These are phyloP conservation scores for Backusella parvicylindrica DNA, from an alignment of 192 early-diverging fungal genomes.

Conservation along the genomic window DNA sequence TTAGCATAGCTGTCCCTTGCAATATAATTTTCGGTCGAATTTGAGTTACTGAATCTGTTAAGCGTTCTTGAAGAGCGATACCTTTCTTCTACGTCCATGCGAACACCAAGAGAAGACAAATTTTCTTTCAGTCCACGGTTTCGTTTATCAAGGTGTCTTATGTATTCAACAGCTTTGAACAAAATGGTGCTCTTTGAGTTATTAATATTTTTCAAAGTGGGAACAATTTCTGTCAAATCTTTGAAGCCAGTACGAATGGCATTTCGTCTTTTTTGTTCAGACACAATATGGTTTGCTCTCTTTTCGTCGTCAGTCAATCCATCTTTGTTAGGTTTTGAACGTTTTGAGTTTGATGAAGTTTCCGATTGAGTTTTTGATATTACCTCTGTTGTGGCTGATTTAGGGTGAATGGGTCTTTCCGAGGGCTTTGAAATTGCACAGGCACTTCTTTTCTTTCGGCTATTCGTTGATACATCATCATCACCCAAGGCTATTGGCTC, in stretches of 20 bases:
- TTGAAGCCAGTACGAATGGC: slow-evolving; percentile 83
- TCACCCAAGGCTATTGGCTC: background rate
- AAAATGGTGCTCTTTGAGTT: slow-evolving; percentile 69
- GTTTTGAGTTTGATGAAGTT: background rate
- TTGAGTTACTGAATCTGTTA: background rate
- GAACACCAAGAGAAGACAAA: slow-evolving; percentile 7
- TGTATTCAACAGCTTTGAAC: slow-evolving; percentile 66
- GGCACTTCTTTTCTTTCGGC: background rate
- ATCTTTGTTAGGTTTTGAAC: slow-evolving; percentile 35
- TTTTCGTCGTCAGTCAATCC: slow-evolving; percentile 71
- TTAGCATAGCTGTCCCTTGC: background rate
- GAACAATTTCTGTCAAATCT: slow-evolving; percentile 85
- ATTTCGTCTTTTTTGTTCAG: slow-evolving; percentile 72
- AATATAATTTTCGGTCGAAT: background rate
- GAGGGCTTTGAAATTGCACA: background rate
- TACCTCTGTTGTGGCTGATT: background rate
- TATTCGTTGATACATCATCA: background rate
- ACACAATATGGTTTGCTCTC: slow-evolving; percentile 67
- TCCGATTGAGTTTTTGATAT: background rate
- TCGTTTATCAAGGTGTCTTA: slow-evolving; percentile 53
- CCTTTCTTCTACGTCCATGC: slow-evolving; percentile 6
- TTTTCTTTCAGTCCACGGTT: slow-evolving; percentile 38
- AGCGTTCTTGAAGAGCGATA: background rate
- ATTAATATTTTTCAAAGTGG: slow-evolving; percentile 66
- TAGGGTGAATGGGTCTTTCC: background rate